Evolutionary conservation across 2,329 filamentous ascomycete species (phyloP).

Genomic region (Alternaria brassicae): DNA sequence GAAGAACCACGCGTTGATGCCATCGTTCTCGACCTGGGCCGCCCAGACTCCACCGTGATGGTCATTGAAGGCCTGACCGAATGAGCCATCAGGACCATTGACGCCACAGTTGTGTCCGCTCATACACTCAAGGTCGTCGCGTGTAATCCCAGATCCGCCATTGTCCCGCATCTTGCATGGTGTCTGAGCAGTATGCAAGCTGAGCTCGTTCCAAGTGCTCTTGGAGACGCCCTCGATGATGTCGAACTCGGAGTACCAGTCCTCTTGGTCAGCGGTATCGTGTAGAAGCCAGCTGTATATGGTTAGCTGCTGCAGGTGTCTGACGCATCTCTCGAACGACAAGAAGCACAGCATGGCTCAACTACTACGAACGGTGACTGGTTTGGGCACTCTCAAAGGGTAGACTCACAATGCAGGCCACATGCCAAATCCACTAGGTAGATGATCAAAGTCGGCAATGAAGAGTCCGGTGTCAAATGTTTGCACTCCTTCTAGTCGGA

Average conservation of each 20-base stretch:
- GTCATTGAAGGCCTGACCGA: conserved; percentile 45
- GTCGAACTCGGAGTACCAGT: conserved; percentile 56
- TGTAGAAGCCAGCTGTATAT: conserved; percentile 49
- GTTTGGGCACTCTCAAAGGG: not conserved
- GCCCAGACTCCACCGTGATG: conserved; percentile 56
- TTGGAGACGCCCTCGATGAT: conserved; percentile 53
- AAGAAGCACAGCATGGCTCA: not conserved
- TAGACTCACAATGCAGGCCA: conserved; percentile 43
- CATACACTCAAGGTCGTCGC: not conserved
- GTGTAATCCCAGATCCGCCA: conserved; percentile 3
- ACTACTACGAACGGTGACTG: not conserved
- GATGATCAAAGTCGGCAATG: conserved; percentile 39
- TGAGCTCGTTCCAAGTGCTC: conserved; percentile 27
- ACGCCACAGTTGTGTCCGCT: conserved; percentile 21
- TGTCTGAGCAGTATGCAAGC: conserved; percentile 21
- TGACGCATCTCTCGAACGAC: not conserved
- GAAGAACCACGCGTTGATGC: conserved; percentile 62
- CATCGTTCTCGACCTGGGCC: conserved; percentile 55
- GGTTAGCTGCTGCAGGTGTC: conserved; percentile 4
- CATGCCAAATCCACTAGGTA: conserved; percentile 39
- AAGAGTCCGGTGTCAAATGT: conserved; percentile 35
- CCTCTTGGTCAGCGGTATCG: conserved; percentile 39
- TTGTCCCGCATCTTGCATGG: conserved; percentile 12
- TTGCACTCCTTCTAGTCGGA: conserved; percentile 32
- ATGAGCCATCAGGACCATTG: conserved; percentile 16